Percentiles rank a stretch among this genome's conserved stretches.
Conservation (phyloP, 257 asterid genomes). For the Solanum lycopersicoides region DNA sequence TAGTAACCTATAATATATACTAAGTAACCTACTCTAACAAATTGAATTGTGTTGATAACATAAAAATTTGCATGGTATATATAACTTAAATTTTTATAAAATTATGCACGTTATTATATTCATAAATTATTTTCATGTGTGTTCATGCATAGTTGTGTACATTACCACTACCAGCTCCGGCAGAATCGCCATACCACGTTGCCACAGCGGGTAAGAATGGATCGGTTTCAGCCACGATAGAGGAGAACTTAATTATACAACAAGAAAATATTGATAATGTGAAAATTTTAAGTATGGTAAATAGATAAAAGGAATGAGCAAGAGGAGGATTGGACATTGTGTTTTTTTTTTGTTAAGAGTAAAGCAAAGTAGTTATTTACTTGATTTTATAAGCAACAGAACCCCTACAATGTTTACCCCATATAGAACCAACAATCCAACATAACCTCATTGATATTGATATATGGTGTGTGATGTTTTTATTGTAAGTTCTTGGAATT, state of each 20-base stretch:
- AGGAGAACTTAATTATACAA: neutral
- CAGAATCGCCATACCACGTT: neutral
- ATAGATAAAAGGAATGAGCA: neutral
- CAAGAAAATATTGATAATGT: neutral
- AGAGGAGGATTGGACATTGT: neutral
- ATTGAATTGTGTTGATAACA: neutral
- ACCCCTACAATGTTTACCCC: neutral
- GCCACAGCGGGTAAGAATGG: neutral
- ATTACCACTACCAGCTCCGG: constrained; percentile 5
- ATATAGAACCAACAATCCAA: neutral
- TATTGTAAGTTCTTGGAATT: neutral
- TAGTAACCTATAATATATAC: neutral
- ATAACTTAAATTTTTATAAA: neutral
- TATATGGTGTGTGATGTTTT: neutral
- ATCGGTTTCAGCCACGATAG: neutral
- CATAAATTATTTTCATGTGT: neutral
- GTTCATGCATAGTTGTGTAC: neutral
- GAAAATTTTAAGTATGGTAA: neutral
- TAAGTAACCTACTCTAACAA: neutral
- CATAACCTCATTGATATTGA: neutral
- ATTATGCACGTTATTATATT: neutral
- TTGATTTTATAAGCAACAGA: neutral
- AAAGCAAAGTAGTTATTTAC: neutral
- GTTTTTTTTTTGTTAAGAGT: neutral
- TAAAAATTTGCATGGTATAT: neutral